Evolutionary conservation across 176 grass and related monocot genomes (phyloP), one percentile per base, ranked within the genome.

Genomic region (Neostapfia colusana): DNA sequence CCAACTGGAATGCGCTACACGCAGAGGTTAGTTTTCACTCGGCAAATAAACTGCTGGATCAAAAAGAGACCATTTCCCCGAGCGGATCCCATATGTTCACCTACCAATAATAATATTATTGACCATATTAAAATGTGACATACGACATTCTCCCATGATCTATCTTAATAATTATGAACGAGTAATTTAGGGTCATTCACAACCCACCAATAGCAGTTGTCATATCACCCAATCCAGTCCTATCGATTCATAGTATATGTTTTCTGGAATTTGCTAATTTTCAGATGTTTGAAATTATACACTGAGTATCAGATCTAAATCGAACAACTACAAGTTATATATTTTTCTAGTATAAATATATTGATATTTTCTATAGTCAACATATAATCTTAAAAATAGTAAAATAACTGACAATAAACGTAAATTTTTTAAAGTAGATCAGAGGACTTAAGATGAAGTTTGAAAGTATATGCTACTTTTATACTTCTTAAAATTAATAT

Each of bases 91-190:
- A 31, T 55, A 48, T 27, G 65, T 77, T 16, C 26, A 35, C 45
- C 26, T 35, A n/a, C 28, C 69, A 37, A 60, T 57, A 26, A 55
- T 55, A 26, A 55, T 55, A 55, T 55, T 54, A 21, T 54, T 21
- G 7, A 21, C 50, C 51, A 23, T 55, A 23, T 55, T 55, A 56
- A 56, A 56, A 56, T 56, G 7, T 46, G 39, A 7, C 73, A 66
- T 27, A 28, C 14, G 38, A 5, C 28, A 31, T 79, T n/a, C 58
- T 48, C 6, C 67, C 54, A 57, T 60, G 20, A 74, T 85, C 28
- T 40, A 42, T 39, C 16, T 28, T 69, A 21, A 60, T 60, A 38
- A 58, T 74, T 10, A n/a, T 60, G 63, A 62, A 42, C 34, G 36
- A 72, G 45, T 23, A 59, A 26, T 26, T 28, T 17, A 59, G 70